Evolutionary conservation across 2,329 filamentous ascomycete genomes (phyloP), one percentile per base, ranked within the genome.

Genomic region (Xylaria sp.): DNA sequence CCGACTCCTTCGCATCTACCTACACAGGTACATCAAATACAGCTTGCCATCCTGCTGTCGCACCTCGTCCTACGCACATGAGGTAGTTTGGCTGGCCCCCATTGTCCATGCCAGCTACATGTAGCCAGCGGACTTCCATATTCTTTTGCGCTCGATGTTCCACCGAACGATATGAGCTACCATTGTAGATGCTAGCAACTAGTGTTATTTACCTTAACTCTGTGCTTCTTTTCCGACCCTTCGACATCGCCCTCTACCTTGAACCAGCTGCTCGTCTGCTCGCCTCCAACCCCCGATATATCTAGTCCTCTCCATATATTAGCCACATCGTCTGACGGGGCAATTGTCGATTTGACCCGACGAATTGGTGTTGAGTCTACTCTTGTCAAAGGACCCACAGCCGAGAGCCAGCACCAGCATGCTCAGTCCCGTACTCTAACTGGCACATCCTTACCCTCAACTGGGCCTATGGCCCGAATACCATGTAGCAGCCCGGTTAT

Each of bases 161-260:
- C 63, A 61, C 58, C 44, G 58, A 45, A 38, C 45, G 52, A 56
- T 59, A 61, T 61, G 59, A 57, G 52, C 50, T 61, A 61, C 59
- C n/a, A n/a, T n/a, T n/a, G n/a, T n/a, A n/a, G n/a, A 63, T 61
- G 58, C 56, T 52, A 50, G 47, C 54, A 59, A 48, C 48, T 53
- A 45, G 52, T 59, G 52, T 54, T 56, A 54, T 60, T 57, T 47
- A 56, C 50, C 44, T 54, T 50, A 20, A n/a, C 47, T 52, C 48
- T 39, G 54, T 42, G 34, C 48, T 40, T 50, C 41, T n/a, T n/a
- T n/a, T 52, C 45, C 26, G 44, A 54, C 42, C 38, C 24, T 51
- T 46, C 21, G 44, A n/a, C n/a, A n/a, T 45, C 39, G 22, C 44
- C 39, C 24, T 44, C 44, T 56, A 42, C 47, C 40, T 54, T 39